Evolutionary conservation across 2,329 filamentous ascomycete species (phyloP), one percentile per base, ranked within the genome.

Genomic region (Microcyclosporella mali): DNA sequence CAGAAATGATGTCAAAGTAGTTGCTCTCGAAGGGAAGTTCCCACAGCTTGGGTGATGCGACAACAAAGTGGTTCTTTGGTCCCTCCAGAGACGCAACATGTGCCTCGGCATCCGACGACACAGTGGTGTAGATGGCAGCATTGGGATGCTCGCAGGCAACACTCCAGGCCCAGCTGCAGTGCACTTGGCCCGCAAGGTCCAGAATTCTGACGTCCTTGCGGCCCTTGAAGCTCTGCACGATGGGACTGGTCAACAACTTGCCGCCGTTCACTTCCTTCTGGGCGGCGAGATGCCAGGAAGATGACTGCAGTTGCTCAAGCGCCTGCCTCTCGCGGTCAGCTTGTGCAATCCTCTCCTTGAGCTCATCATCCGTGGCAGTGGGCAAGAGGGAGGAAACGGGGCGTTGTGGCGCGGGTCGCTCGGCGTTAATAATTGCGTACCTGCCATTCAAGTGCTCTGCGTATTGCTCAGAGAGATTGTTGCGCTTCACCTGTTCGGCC

Each of bases 101-200:
- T 9, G 57, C 61, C 40, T 61, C 62, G 32, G 56, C 54, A 41
- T 64, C 59, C 16, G 59, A 54, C 6, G 66, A 66, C 29, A 65
- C 59, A 41, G 90, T 87, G 0, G 90, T 95, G 69, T 89, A 94
- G 41, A 95, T 79, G 62, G 87, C 88, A 43, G 85, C 78, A 62
- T 87, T 83, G 14, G 86, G 87, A 65, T 89, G 92, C 62, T 90
- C 84, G 37, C 85, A 74, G 1, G 92, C 88, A 45, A 88, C 85
- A 61, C 92, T 82, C 92, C 92, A 98, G 16, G 86, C 90, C 92
- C 92, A 98, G 65, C 94, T 88, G 61, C 88, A 90, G 11, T 85
- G 80, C 0, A 84, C 75, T 60, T 90, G 82, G 33, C 89, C 89
- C 37, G 86, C 88, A 27, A 95, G 80, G 61, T 97, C 90, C 18